Evolutionary conservation across 2,329 filamentous ascomycete species (phyloP), one percentile per base, ranked within the genome.

Genomic region (Aspergillus felis): DNA sequence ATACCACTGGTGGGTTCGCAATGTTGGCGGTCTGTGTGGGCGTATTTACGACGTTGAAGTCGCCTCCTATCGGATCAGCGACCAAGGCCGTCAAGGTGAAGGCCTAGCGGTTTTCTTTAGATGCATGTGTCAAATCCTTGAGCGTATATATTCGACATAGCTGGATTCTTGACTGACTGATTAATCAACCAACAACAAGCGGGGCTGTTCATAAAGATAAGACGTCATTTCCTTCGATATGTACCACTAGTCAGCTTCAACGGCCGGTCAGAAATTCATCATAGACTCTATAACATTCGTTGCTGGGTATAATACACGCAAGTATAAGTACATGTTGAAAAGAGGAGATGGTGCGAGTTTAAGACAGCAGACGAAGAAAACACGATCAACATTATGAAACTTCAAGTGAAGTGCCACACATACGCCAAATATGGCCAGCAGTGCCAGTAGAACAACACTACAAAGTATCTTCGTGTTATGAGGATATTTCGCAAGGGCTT

Each of bases 1-100:
- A 97, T 74, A 81, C 80, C 1, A 82, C 91, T 66, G 94, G 94
- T 3, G 89, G 91, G 0, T 81, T 84, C 12, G 92, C 91, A 4
- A 96, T 97, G 79, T 74, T 89, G 4, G 84, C 81, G 1, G 92
- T 97, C 10, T 82, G 84, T 48, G 81, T 81, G 10, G 75, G 91
- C 25, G 91, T 89, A 0, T 89, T 96, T 71, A 81, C 84, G 22
- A 84, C 83, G 0, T 75, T 97, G 61, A 90, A 87, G 76, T 81
- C 86, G 22, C 90, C 90, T 3, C 47, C 53, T 49, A 35, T 55
- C 29, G 29, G 35, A 17, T 17, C 32, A 25, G 38, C 22, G 44
- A 24, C 20, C 9, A 32, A 52, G 29, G 53, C 29, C 22, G 41
- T 55, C 29, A 59, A 61, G 54, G 48, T 44, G 3, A 63, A 59